Evolutionary conservation across 768 basidiomycete genomes (phyloP).

Genomic region (Tubosaeta sp.): DNA sequence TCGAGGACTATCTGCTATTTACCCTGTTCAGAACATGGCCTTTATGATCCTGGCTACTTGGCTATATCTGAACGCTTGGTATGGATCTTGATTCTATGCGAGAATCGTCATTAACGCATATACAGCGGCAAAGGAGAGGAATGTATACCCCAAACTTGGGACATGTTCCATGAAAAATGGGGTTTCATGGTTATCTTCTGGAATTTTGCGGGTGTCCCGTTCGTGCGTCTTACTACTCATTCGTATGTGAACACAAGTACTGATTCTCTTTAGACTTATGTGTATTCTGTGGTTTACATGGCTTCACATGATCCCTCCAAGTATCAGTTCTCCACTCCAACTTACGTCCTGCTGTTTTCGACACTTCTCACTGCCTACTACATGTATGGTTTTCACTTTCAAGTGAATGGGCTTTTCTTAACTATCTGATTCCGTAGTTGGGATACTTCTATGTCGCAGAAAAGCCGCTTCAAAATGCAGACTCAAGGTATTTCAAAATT

Average conservation of each 20-base stretch:
- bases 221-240: conserved; percentile 50
- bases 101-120: neutral
- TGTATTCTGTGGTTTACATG: conserved; percentile 98
- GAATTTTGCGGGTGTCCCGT: conserved; percentile 92
- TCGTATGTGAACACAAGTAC: neutral
- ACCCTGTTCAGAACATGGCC: conserved; percentile 72
- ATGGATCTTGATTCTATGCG: conserved; percentile 12
- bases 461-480: conserved; percentile 97
- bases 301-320: conserved; percentile 84
- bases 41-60: conserved; percentile 96
- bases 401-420: neutral
- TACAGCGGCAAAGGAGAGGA: conserved; percentile 86
- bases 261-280: conserved; percentile 64
- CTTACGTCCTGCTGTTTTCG: conserved; percentile 67
- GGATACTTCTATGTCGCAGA: conserved; percentile 94
- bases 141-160: conserved; percentile 96
- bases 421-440: conserved; percentile 49
- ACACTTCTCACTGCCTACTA: conserved; percentile 83
- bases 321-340: conserved; percentile 80
- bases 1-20: neutral
- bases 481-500: conserved; percentile 81
- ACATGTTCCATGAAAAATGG: conserved; percentile 99
- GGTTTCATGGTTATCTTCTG: conserved; percentile 99
- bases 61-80: conserved; percentile 97
- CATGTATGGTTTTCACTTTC: conserved; percentile 47